These are phyloP conservation scores for Coemansia javaensis DNA, from an alignment of 192 early-diverging fungal genomes.

Conservation along the genomic window DNA sequence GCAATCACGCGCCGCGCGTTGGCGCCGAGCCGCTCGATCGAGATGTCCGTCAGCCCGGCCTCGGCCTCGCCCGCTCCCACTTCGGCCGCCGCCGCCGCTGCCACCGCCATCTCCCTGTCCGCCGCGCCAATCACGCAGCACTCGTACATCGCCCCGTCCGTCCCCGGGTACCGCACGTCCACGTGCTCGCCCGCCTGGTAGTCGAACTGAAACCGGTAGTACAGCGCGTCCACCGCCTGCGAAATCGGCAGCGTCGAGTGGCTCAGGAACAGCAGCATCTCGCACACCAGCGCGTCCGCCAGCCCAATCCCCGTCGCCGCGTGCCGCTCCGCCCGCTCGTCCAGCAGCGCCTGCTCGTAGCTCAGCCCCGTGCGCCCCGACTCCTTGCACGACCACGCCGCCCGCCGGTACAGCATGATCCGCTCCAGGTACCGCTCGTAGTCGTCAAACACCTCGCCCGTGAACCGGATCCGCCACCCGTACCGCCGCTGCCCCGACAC, in stretches of 20 bases:
- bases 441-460: slow-evolving; percentile 38
- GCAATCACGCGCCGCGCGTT: slow-evolving; percentile 12
- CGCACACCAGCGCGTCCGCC: slow-evolving; percentile 55
- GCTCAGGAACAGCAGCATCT: slow-evolving; percentile 44
- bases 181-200: slow-evolving; percentile 42
- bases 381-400: slow-evolving; percentile 71
- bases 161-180: slow-evolving; percentile 42
- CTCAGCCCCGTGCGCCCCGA: slow-evolving; percentile 72
- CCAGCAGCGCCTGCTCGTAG: slow-evolving; percentile 73
- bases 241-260: slow-evolving; percentile 33
- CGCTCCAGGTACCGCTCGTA: slow-evolving; percentile 68
- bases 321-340: slow-evolving; percentile 64
- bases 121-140: slow-evolving; percentile 27
- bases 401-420: slow-evolving; percentile 62
- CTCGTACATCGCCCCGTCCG: slow-evolving; percentile 41
- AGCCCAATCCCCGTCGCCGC: slow-evolving; percentile 69
- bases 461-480: slow-evolving; percentile 43
- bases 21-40: slow-evolving; percentile 27
- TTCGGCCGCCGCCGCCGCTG: no score
- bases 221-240: slow-evolving; percentile 31
- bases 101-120: background rate
- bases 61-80: background rate
- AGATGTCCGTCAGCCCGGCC: background rate
- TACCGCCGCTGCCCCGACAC: slow-evolving; percentile 2
- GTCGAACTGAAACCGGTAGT: slow-evolving; percentile 37